Base-by-base conservation (phyloP, 352 stramenopile genomes). In the Globisporangium heterothallicum region DNA sequence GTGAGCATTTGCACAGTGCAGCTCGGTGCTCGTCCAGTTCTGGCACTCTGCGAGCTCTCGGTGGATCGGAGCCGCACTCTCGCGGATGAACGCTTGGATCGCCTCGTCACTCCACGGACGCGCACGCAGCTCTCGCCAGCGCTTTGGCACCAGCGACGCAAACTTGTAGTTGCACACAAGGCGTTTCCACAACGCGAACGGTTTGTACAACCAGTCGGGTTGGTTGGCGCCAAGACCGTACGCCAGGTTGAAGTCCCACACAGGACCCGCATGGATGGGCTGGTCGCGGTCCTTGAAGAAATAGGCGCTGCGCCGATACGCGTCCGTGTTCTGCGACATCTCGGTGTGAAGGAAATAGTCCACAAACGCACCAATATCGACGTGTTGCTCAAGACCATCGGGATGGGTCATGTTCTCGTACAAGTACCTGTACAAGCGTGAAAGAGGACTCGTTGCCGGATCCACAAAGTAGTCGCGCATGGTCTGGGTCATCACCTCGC, bases 331-430 rank as follows among this genome's bases (percentile, higher is more conserved):
- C 34, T 66, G 56, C 7, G 74, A 84, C 30, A 85, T 51, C 59
- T 88, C 78, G 4, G 74, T 74, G 56, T 86, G 78, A 42, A 88
- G 51, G 30, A 88, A 75, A 42, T 86, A 88, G 58, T 88, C 78
- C 7, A 77, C 74, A 32, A 85, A 88, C 24, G 74, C 84, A 2
- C 74, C 74, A 35, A 88, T 65, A 25, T 88, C 78, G 7, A 88
- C 58, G 48, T 79, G 61, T 5, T 73, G 47, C 22, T 79, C 66
- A 8, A 88, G 59, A 2, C 59, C 58, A 49, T 80, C 63, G 0
- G 74, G 72, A 10, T 70, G 30, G 0, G 71, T 86, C 74, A 88
- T 84, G 38, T 86, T 83, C 18, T 80, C 69, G 40, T 77, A 81
- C 7, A 88, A 49, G 41, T 68, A 79, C 46, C 70, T 60, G 34